Conservation (phyloP, 2,329 filamentous ascomycete species). For the Raffaelea arxii region DNA sequence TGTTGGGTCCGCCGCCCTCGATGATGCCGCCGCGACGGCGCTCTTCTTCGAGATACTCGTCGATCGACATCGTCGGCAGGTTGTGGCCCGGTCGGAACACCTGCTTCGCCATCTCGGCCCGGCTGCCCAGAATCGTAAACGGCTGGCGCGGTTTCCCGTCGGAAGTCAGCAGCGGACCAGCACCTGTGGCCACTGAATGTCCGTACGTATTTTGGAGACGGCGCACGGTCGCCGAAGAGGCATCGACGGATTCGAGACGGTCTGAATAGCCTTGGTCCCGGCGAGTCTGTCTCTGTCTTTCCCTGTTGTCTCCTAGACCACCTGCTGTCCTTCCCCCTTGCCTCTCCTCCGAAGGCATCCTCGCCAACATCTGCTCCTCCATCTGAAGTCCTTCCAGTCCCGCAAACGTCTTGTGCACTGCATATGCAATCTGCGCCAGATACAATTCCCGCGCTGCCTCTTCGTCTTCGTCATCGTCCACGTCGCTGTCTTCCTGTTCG, state of each 20-base stretch:
- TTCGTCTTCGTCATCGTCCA: conserved; percentile 64
- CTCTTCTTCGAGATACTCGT: conserved; percentile 95
- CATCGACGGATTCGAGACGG: conserved; percentile 50
- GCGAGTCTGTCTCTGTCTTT: conserved; percentile 18
- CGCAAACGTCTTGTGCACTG: conserved; percentile 73
- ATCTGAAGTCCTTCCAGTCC: conserved; percentile 78
- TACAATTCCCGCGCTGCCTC: conserved; percentile 72
- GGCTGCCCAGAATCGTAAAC: conserved; percentile 73
- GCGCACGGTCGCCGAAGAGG: conserved; percentile 32
- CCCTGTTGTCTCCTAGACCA: conserved; percentile 20
- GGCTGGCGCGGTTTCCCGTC: conserved; percentile 81
- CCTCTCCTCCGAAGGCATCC: conserved; percentile 49
- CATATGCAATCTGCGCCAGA: conserved; percentile 63
- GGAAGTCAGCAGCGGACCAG: conserved; percentile 65
- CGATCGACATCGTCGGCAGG: conserved; percentile 93
- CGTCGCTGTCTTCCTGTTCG: conserved; percentile 16
- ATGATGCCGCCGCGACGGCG: conserved; percentile 75
- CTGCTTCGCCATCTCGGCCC: conserved; percentile 64
- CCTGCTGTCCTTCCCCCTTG: conserved; percentile 38
- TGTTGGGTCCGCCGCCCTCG: conserved; percentile 76
- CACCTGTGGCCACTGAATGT: conserved; percentile 13
- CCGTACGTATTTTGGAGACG: conserved; percentile 38
- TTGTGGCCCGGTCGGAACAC: conserved; percentile 91
- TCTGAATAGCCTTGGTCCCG: conserved; percentile 48
- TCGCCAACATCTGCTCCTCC: conserved; percentile 72